phyloP scores from a whole-genome alignment of 129 eudicot genomes.

The Arctium minus region DNA sequence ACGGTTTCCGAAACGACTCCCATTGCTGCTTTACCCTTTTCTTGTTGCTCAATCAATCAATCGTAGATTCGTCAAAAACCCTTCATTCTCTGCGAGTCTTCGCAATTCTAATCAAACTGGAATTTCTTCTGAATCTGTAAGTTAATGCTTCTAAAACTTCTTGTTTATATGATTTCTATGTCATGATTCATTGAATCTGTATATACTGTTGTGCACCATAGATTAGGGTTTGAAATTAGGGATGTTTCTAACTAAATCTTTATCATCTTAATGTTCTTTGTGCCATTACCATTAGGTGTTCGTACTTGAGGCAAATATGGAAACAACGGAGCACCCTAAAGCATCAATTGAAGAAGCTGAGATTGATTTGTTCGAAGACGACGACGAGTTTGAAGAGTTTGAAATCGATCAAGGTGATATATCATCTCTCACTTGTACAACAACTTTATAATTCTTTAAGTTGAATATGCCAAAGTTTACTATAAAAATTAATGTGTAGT shows the following conservation, averaged over 20 bases:
- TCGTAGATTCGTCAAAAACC: not conserved
- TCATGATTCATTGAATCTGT: not conserved
- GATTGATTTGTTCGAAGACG: conserved; percentile 77
- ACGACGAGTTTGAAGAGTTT: conserved; percentile 73
- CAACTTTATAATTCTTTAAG: not conserved
- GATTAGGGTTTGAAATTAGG: conserved; percentile 9
- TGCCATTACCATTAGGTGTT: not conserved
- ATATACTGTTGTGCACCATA: not conserved
- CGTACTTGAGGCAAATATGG: conserved; percentile 30
- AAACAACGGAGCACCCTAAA: conserved; percentile 48
- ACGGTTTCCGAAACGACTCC: no score
- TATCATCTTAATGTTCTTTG: not conserved
- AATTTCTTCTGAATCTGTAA: conserved; percentile 7
- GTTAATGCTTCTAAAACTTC: not conserved
- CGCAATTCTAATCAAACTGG: not conserved
- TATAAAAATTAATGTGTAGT: not conserved
- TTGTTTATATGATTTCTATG: not conserved
- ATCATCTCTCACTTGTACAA: not conserved
- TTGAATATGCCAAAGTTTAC: not conserved
- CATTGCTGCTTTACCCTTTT: not conserved
- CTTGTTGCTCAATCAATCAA: conserved; percentile 9
- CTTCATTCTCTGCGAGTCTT: not conserved
- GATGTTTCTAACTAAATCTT: not conserved
- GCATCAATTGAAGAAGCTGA: conserved; percentile 60
- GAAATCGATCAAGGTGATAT: conserved; percentile 63